Evolutionary conservation across 164 flowering plant genomes (phyloP), one percentile per base, ranked within the genome.

Genomic region (Vitis rotundifolia): DNA sequence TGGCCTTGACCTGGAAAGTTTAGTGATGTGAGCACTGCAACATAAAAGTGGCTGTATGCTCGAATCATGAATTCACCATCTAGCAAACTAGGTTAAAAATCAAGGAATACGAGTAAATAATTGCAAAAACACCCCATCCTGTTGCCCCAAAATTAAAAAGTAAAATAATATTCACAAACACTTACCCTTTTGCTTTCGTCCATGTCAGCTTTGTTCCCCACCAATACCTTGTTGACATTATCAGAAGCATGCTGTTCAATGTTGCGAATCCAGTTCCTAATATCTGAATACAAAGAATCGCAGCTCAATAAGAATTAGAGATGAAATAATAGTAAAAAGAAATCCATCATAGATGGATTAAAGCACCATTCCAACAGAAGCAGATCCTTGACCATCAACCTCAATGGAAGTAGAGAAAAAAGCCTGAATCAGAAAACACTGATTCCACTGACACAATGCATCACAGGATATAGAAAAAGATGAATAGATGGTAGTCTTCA

Each of bases 161-260:
- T 37, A 37, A 37, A 37, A 37, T 37, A 37, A 37, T 2, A 37
- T 37, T 37, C 44, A 37, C 7, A 37, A 37, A 48, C 11, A 68
- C 73, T 2, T 52, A 81, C 85, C 85, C 85, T 71, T 61, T 76
- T 79, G 78, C 82, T 79, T 59, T 81, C 82, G 59, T 81, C 82
- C 82, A 81, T 79, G 77, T 79, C 82, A 63, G 80, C 82, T 69
- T 79, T 79, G 78, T 81, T 81, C n/a, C 82, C 85, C 14, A 77
- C 78, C 61, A 81, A 70, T 60, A 81, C 74, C 73, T 78, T 81
- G 74, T 76, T 81, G 28, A 78, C 81, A 64, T 78, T 74, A 50
- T 78, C 81, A 64, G 81, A 78, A 63, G 81, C 81, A 78, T 78
- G 81, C 19, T 78, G 77, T 59, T 77, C 80, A 77, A 77, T 78